These are phyloP conservation scores for Exophiala spinifera DNA, from an alignment of 2,329 filamentous ascomycete species.

Conservation along the genomic window DNA sequence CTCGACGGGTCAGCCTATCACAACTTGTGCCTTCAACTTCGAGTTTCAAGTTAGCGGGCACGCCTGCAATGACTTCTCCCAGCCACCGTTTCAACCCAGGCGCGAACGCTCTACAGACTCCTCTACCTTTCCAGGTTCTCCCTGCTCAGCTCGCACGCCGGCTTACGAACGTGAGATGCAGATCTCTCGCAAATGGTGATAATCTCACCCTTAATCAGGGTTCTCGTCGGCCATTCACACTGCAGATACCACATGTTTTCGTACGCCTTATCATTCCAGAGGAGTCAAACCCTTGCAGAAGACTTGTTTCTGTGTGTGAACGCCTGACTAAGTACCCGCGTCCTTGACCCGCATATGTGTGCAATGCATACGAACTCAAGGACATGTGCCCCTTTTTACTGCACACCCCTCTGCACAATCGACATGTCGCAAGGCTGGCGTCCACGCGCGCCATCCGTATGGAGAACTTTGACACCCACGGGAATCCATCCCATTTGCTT, in stretches of 20 bases:
- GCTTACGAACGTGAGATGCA: neutral
- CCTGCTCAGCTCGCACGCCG: neutral
- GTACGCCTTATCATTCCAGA: neutral
- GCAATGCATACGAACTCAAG: neutral
- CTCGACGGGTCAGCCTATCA: constrained; percentile 10
- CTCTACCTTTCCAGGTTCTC: no score
- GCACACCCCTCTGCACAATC: neutral
- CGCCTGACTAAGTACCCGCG: neutral
- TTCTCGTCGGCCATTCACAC: constrained; percentile 5
- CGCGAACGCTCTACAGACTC: no score
- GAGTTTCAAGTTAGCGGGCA: constrained; percentile 16
- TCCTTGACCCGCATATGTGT: neutral
- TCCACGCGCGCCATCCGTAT: neutral
- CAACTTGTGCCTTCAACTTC: neutral
- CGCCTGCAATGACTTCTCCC: neutral
- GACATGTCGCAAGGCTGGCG: neutral
- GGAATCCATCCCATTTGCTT: neutral
- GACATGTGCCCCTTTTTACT: constrained; percentile 1
- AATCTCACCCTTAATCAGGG: constrained; percentile 11
- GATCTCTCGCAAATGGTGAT: neutral
- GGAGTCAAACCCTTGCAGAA: no score
- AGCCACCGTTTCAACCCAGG: constrained; percentile 14
- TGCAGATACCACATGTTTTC: neutral
- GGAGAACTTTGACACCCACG: neutral
- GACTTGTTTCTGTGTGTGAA: neutral